Conservation (phyloP, 139 green algal genomes). For the Coelastrella sp. region DNA sequence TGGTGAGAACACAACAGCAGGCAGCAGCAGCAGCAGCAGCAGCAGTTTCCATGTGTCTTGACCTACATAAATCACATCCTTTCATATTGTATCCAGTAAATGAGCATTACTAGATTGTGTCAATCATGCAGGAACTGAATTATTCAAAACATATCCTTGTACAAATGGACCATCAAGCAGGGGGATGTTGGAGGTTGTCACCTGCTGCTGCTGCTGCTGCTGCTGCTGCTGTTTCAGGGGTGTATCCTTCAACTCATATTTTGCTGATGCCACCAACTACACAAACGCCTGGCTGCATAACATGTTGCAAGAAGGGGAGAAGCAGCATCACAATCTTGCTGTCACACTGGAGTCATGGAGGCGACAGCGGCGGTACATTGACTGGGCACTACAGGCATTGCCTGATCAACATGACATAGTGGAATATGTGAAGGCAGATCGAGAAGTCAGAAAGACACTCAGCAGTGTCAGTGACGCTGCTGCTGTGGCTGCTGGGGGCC, state of each 20-base stretch:
- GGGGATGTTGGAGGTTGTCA: no score
- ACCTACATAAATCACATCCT: no score
- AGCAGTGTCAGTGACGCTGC: background rate
- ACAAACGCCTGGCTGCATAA: conserved; percentile 43
- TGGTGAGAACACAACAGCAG: no score
- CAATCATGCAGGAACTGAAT: no score
- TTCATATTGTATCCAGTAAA: no score
- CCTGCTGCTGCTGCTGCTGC: no score
- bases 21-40: background rate
- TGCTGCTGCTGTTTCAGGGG: conserved; percentile 23
- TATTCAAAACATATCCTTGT: no score
- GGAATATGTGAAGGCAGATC: background rate
- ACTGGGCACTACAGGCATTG: conserved; percentile 61
- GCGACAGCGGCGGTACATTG: conserved; percentile 62
- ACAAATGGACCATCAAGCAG: no score
- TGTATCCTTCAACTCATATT: conserved; percentile 40
- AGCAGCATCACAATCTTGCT: background rate
- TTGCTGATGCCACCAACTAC: conserved; percentile 38
- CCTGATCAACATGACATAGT: background rate
- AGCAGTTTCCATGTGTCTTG: no score
- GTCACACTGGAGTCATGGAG: conserved; percentile 54
- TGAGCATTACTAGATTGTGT: no score
- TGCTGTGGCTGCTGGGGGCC: background rate
- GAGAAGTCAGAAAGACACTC: background rate
- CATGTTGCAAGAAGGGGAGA: background rate